Conservation (phyloP, 2,329 filamentous ascomycete genomes). For the Colletotrichum sublineola region DNA sequence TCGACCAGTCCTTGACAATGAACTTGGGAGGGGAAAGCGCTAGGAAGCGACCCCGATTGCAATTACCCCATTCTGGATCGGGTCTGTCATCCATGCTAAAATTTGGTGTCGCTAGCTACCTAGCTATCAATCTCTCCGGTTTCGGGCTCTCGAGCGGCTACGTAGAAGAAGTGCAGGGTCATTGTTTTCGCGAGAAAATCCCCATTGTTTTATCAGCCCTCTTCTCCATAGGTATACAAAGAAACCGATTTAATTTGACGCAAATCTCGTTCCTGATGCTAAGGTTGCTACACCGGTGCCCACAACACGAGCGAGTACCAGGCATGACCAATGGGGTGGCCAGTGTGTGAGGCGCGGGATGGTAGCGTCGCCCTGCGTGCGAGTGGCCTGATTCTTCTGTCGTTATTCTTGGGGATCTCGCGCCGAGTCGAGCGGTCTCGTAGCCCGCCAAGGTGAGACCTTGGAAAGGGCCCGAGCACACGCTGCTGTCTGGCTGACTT, state of each 20-base stretch:
- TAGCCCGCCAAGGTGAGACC: slow-evolving; percentile 1
- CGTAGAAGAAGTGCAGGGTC: neutral
- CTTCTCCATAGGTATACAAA: slow-evolving; percentile 14
- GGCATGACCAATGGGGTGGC: slow-evolving; percentile 15
- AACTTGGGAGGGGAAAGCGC: neutral
- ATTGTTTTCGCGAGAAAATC: neutral
- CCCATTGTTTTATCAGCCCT: neutral
- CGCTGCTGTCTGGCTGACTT: neutral
- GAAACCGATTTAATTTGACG: slow-evolving; percentile 7
- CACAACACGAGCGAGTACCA: slow-evolving; percentile 7
- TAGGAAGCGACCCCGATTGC: neutral
- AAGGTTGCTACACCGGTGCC: neutral
- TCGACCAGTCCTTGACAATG: slow-evolving; percentile 6
- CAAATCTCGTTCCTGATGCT: neutral
- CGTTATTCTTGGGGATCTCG: neutral
- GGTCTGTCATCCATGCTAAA: neutral
- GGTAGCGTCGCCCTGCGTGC: slow-evolving; percentile 4
- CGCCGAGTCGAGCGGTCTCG: slow-evolving; percentile 4
- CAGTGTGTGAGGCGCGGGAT: slow-evolving; percentile 15
- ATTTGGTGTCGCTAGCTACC: neutral
- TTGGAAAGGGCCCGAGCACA: slow-evolving; percentile 13
- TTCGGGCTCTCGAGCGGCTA: too few relatives aligned
- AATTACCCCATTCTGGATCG: neutral
- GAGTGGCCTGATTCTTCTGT: slow-evolving; percentile 26
- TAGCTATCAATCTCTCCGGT: neutral